A percentile compares a stretch with the other conserved stretches of the same genome.
Evolutionary conservation across 345 rosid genomes (phyloP).

Genomic region (Heritiera fomes): DNA sequence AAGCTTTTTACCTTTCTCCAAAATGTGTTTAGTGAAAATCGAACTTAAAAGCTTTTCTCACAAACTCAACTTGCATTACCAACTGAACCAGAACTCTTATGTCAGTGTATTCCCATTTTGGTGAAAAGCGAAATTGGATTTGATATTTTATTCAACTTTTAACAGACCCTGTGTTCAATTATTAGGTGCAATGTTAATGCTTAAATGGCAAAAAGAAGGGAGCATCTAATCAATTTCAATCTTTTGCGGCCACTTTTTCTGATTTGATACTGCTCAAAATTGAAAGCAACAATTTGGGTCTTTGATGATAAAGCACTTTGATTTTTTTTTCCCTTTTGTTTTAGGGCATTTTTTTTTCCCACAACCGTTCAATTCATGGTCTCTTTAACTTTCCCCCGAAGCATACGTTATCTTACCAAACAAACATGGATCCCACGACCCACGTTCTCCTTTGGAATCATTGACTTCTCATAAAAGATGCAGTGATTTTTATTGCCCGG

Average conservation of each 20-base stretch:
- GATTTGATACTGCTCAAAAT: constrained; percentile 15
- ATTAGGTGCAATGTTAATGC: not conserved
- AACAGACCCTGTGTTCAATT: not conserved
- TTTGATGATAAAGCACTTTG: not conserved
- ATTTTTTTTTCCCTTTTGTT: not conserved
- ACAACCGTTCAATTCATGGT: not conserved
- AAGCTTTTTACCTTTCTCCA: no score
- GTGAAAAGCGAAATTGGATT: not conserved
- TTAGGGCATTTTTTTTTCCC: not conserved
- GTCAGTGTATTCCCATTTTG: not conserved
- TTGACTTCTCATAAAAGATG: not conserved
- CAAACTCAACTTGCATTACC: no score
- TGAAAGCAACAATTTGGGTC: constrained; percentile 1
- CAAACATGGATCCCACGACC: not conserved
- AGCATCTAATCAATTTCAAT: not conserved
- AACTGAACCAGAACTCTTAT: no score
- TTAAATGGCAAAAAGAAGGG: not conserved
- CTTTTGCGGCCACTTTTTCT: constrained; percentile 18
- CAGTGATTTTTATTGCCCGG: not conserved
- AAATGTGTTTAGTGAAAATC: no score
- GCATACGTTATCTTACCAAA: not conserved
- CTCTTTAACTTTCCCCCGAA: not conserved
- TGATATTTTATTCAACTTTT: not conserved
- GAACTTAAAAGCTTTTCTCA: no score
- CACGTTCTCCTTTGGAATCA: not conserved